Base-by-base conservation (phyloP, 2,329 filamentous ascomycete species). In the Aspergillus latus region DNA sequence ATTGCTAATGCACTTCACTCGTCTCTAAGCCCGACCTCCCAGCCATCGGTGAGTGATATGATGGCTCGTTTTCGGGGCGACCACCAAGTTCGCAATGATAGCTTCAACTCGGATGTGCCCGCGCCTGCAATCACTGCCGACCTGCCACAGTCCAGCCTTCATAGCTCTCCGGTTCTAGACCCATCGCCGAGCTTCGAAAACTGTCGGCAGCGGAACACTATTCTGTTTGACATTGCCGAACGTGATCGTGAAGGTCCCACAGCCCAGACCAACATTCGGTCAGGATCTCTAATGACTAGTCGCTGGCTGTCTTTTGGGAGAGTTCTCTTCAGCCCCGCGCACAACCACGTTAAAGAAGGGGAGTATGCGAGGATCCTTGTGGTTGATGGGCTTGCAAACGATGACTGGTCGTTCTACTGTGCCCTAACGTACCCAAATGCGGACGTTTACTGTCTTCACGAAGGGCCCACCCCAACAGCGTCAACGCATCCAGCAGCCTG, bases 31-130 rank as follows among this genome's bases (percentile, higher is more conserved):
- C 79, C 79, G 1, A 78, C 78, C 2, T 81, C 80, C 1, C 80
- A 82, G 15, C 73, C 80, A 21, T 83, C 82, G 1, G 74, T 83
- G 39, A 79, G 77, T 43, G 81, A 84, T 21, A 76, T 83, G 42
- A 73, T 82, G 39, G 77, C 78, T 40, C 77, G 76, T n/a, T 81
- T 83, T 62, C 77, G 75, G 29, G 76, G 69, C 37, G 61, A 62
- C 40, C 46, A 44, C 8, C 62, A 64, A 11, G 64, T 64, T 13
- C 67, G 61, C 39, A 52, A 52, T n/a, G 62, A 60, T 34, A 63
- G 62, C 8, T 59, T 57, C 5, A 59, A 65, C 8, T 58, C 63
- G 3, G 39, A 44, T 16, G 63, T 60, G 28, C 52, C 59, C 26
- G 61, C 66, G 9, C 61, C 67, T 6, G 54, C 57, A 4, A 59